Conservation (phyloP, 352 stramenopile species). For the Pythium aphanidermatum region DNA sequence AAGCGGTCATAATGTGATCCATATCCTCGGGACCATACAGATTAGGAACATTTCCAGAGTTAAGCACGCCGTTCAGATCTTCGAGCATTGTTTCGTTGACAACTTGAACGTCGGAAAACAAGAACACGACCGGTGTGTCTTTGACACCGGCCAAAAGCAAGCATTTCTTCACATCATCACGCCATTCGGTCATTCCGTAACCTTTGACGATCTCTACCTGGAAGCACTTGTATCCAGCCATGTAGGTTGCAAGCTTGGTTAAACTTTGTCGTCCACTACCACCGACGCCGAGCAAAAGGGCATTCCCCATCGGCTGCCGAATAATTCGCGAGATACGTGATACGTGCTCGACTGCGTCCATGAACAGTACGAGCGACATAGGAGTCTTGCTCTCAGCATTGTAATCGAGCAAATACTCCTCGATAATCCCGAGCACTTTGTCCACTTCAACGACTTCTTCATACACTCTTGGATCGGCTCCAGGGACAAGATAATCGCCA, state of each 20-base stretch:
- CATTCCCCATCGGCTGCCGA: constrained; percentile 84
- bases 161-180: constrained; percentile 91
- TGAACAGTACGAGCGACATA: constrained; percentile 88
- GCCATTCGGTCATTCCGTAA: constrained; percentile 91
- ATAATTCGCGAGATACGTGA: constrained; percentile 79
- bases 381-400: constrained; percentile 89
- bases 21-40: constrained; percentile 91
- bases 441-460: constrained; percentile 84
- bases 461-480: constrained; percentile 81
- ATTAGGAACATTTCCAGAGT: constrained; percentile 93
- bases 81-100: constrained; percentile 95
- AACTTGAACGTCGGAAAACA: constrained; percentile 94
- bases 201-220: constrained; percentile 95
- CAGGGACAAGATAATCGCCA: constrained; percentile 75
- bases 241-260: constrained; percentile 90
- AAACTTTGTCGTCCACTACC: constrained; percentile 91
- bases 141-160: constrained; percentile 88
- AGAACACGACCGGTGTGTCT: constrained; percentile 88
- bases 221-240: constrained; percentile 91
- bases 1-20: constrained; percentile 88
- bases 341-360: constrained; percentile 84
- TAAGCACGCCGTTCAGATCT: constrained; percentile 94
- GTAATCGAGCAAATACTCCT: constrained; percentile 88
- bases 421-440: constrained; percentile 80
- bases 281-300: constrained; percentile 89